Evolutionary conservation across 139 green algal genomes (phyloP).

Genomic region (Coccomyxa sp.): DNA sequence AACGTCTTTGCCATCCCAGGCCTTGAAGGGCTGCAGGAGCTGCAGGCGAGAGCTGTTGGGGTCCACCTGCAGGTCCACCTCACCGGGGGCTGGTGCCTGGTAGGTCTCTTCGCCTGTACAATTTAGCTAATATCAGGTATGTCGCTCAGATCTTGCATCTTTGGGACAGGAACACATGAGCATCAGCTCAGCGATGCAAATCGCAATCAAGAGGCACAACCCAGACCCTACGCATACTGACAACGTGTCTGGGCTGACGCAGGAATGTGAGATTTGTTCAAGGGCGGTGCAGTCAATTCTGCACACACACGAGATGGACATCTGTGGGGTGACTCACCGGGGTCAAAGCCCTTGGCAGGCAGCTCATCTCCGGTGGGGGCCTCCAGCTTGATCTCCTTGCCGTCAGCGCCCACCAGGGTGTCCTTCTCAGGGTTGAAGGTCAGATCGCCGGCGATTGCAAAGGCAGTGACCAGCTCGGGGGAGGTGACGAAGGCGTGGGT

Average conservation of each 20-base stretch:
- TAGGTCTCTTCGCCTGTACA: conserved; percentile 47
- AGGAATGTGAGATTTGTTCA: no score
- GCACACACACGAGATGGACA: no score
- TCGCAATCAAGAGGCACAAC: not conserved
- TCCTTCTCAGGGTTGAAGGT: conserved; percentile 95
- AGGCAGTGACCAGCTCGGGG: conserved; percentile 87
- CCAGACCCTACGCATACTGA: no score
- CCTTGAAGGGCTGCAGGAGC: conserved; percentile 82
- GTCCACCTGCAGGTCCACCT: conserved; percentile 59
- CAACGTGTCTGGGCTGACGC: no score
- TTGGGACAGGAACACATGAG: no score
- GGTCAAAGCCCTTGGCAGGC: conserved; percentile 74
- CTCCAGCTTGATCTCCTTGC: conserved; percentile 81
- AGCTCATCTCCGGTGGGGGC: conserved; percentile 84
- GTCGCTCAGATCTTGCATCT: no score
- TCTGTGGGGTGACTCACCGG: conserved; percentile 29
- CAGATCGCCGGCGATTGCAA: conserved; percentile 84
- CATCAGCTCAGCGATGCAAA: no score
- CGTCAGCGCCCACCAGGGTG: conserved; percentile 60
- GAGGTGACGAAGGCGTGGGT: conserved; percentile 92
- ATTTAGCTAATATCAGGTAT: not conserved
- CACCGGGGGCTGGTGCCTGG: conserved; percentile 48
- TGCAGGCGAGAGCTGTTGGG: conserved; percentile 79
- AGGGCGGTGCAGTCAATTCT: no score
- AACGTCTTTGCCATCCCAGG: conserved; percentile 76